Conservation (phyloP, 2,329 filamentous ascomycete species). For the Stachybotrys chlorohalonatus region DNA sequence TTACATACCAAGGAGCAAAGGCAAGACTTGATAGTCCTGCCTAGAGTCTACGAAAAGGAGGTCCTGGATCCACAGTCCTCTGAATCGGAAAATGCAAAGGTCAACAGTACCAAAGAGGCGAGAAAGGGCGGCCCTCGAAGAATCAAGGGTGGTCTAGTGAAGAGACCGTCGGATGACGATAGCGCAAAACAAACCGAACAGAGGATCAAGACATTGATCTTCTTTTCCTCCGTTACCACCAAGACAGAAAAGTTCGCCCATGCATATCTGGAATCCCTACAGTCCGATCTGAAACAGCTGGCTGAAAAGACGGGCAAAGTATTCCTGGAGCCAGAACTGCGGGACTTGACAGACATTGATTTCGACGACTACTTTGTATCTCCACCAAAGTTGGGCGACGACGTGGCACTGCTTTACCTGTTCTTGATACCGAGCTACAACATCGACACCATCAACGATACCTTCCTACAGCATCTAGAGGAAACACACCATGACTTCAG, state of each 20-base stretch:
- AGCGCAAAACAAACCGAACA: neutral
- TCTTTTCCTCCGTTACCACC: constrained; percentile 83
- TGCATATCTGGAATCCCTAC: constrained; percentile 49
- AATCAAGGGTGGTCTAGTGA: constrained; percentile 34
- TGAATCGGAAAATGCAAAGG: constrained; percentile 9
- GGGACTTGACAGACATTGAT: constrained; percentile 79
- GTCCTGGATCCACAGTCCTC: constrained; percentile 4
- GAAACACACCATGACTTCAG: constrained; percentile 97
- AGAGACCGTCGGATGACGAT: constrained; percentile 12
- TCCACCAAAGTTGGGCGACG: constrained; percentile 50
- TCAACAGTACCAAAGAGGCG: constrained; percentile 16
- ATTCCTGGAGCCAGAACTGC: constrained; percentile 51
- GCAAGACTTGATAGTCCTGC: constrained; percentile 25
- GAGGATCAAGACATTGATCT: constrained; percentile 65
- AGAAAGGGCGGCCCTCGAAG: constrained; percentile 35
- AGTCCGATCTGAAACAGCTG: constrained; percentile 41
- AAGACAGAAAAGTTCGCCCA: constrained; percentile 69
- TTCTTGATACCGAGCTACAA: constrained; percentile 87
- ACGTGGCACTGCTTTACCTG: constrained; percentile 68
- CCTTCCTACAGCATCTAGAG: constrained; percentile 74
- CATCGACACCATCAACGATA: constrained; percentile 85
- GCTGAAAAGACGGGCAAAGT: constrained; percentile 21
- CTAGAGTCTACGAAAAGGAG: constrained; percentile 22
- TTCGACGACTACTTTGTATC: constrained; percentile 88
- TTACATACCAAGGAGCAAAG: constrained; percentile 26